These are phyloP conservation scores for Nicotiana paniculata DNA, from an alignment of 257 asterid species.

Conservation along the genomic window DNA sequence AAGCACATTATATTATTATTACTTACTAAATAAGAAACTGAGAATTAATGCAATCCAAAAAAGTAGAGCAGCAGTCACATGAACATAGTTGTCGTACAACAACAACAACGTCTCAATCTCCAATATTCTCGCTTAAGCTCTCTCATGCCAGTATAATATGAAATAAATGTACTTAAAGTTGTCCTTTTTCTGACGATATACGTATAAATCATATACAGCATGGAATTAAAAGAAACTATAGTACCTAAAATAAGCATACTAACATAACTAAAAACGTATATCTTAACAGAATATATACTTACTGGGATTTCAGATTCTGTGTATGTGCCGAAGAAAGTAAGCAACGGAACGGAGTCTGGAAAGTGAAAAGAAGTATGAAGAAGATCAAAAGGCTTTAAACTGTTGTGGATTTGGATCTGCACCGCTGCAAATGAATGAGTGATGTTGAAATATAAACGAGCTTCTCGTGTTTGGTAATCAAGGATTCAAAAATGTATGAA, in stretches of 20 bases:
- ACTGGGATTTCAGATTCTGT: background rate
- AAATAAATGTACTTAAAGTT: too few species aligned
- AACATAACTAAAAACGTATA: too few species aligned
- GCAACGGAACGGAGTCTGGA: background rate
- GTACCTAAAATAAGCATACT: too few species aligned
- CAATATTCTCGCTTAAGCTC: too few species aligned
- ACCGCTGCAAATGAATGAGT: background rate
- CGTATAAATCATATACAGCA: too few species aligned
- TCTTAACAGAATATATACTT: too few species aligned
- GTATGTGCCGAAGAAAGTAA: background rate
- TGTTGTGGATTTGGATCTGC: slow-evolving; percentile 27
- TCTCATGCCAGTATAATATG: too few species aligned
- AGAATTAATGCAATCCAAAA: background rate
- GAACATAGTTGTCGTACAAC: too few species aligned
- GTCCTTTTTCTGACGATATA: too few species aligned
- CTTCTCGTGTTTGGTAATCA: slow-evolving; percentile 42
- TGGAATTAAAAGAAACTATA: too few species aligned
- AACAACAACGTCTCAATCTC: too few species aligned
- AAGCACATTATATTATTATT: background rate
- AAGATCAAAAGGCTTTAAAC: background rate
- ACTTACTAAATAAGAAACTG: background rate
- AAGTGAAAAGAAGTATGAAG: background rate
- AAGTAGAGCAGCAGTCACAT: background rate
- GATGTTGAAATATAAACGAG: slow-evolving; percentile 19
- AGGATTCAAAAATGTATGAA: slow-evolving; percentile 19